Evolutionary conservation across 306 rosid species (phyloP).

Genomic region (Notholithocarpus densiflorus): DNA sequence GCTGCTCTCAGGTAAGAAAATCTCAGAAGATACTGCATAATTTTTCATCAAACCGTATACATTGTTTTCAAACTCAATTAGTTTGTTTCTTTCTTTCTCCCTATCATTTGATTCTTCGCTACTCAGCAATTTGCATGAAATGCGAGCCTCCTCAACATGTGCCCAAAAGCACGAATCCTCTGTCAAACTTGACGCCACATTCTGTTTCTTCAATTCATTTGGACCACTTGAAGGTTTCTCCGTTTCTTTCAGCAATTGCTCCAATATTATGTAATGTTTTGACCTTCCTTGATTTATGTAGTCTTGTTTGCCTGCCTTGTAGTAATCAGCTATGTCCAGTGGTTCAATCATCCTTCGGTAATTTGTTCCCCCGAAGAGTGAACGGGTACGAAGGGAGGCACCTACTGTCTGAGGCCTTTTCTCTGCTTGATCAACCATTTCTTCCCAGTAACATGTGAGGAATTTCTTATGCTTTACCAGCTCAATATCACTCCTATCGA

Average conservation of each 20-base stretch:
- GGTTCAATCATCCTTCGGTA: constrained; percentile 77
- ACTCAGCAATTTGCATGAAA: constrained; percentile 21
- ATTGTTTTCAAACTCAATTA: constrained; percentile 42
- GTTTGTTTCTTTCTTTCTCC: not conserved
- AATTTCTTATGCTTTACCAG: not conserved
- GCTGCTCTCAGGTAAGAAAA: constrained; percentile 50
- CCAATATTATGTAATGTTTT: constrained; percentile 33
- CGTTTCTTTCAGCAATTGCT: constrained; percentile 29
- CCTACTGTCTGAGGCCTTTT: constrained; percentile 49
- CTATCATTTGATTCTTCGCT: not conserved
- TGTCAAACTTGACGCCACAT: constrained; percentile 36
- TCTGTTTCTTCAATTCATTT: not conserved
- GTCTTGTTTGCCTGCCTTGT: not conserved
- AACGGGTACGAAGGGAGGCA: constrained; percentile 14
- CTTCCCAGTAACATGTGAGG: constrained; percentile 48
- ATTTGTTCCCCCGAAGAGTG: constrained; percentile 45
- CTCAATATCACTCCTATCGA: not conserved
- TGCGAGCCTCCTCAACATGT: constrained; percentile 57
- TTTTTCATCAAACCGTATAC: constrained; percentile 35
- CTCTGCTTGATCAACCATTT: constrained; percentile 41
- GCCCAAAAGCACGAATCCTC: constrained; percentile 79
- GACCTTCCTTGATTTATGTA: constrained; percentile 28
- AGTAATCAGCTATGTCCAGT: constrained; percentile 49
- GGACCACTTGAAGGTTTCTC: not conserved
- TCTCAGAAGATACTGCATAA: constrained; percentile 53